Base-by-base conservation (phyloP, 352 stramenopile genomes). In the Globisporangium uncinulatum region DNA sequence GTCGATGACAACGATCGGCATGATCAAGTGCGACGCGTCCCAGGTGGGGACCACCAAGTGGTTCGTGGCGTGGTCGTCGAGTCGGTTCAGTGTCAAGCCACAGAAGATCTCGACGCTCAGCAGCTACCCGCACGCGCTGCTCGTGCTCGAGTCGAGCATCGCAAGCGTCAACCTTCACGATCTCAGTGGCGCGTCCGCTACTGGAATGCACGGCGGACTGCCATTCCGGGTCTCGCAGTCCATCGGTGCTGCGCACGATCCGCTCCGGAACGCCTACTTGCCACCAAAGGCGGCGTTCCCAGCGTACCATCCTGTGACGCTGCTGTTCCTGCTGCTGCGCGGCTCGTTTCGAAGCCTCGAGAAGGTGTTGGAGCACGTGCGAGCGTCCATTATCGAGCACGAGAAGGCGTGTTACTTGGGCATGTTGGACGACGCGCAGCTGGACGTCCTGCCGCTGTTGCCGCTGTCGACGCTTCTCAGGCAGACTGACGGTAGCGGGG, bases 351-450 rank as follows among this genome's bases (percentile, higher is more conserved):
- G 65, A 17, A 86, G 67, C n/a, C 59, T 91, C 4, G 65, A 89
- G 46, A 69, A 56, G 19, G 46, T 86, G 19, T 57, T 92, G 9
- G 65, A 82, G 29, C 65, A 91, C 41, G 68, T 93, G 43, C 73
- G 80, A 46, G 46, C 60, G 3, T 73, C 70, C 34, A 76, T 95
- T 44, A n/a, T 73, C 17, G 69, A 79, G 41, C 78, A 94, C 46
- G 76, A 94, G 57, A 80, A 91, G 67, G 71, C 63, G 13, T 92
- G 81, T 43, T 95, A 92, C 61, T 32, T 94, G 24, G 74, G 73
- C 47, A 94, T 94, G 86, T 55, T 70, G 13, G 69, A 90, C 15
- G 70, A 83, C 39, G 63, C 70, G 14, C 56, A 67, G n/a, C 51
- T 91, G 29, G 66, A 49, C 50, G 70, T 51, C 15, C 63, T 91